Base-by-base conservation (phyloP, 495 filamentous ascomycete species). In the Rostrohypoxylon terebratum region DNA sequence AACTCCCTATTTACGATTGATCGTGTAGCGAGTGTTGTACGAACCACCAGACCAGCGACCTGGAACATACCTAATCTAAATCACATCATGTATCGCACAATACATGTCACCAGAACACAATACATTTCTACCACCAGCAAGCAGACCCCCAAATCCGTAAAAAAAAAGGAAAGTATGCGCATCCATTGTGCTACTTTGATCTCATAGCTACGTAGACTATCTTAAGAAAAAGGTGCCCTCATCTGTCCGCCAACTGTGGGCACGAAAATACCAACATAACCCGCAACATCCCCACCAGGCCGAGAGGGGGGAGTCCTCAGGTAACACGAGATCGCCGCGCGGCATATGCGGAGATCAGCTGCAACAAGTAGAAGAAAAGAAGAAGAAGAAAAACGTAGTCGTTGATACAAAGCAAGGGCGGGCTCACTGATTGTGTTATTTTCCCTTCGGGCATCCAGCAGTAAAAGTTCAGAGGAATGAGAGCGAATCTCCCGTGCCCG, bases 121-220 rank as follows among this genome's bases (percentile, higher is more conserved):
- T n/a, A 38, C 33, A 20, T 14, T 21, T 16, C 14, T 9, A 57
- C 14, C 20, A 57, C 36, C 13, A 40, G 16, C 6, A 59, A 36
- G 11, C 5, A 51, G 6, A 23, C 25, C 44, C 53, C 5, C 42
- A 9, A 23, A 28, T 51, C 53, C 20, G 13, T 44, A 5, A 68
- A 63, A 63, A 5, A 68, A 63, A 63, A 59, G 9, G 51, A 59
- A 66, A 69, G 21, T 21, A 66, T 60, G 18, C 38, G 36, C 54
- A 55, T 63, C 42, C 45, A 65, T 70, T 70, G 68, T 54, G 61
- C 68, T 71, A 60, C 59, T 50, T 45, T 55, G 68, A 36, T 25
- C 45, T 47, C 45, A 60, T 54, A 71, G 62, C 61, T 48, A 66
- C 9, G 47, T 51, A 45, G 28, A 67, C 14, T 51, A 28, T 42